These are phyloP conservation scores for Adansonia digitata DNA, from an alignment of 345 rosid species.

Conservation along the genomic window DNA sequence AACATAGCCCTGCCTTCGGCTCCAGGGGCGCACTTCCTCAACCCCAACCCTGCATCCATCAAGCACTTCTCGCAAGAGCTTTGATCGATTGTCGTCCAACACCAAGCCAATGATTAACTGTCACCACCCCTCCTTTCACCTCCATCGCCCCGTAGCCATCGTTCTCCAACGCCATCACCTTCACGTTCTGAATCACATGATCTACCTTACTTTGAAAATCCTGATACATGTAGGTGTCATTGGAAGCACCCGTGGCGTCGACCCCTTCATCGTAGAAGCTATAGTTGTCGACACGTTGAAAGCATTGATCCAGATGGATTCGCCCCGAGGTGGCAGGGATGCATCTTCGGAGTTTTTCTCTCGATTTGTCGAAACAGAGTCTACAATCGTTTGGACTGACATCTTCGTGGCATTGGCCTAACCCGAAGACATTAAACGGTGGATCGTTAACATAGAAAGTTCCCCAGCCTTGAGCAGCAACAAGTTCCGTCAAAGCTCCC, in stretches of 20 bases:
- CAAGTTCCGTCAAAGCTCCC: background rate
- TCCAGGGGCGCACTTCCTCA: conserved; percentile 28
- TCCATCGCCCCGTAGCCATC: conserved; percentile 23
- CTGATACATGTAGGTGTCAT: conserved; percentile 12
- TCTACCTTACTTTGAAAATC: conserved; percentile 10
- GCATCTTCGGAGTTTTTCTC: conserved; percentile 45
- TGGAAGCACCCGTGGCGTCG: conserved; percentile 5
- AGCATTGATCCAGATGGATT: conserved; percentile 57
- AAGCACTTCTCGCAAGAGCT: conserved; percentile 42
- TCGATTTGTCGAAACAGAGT: conserved; percentile 40
- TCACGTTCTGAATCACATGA: conserved; percentile 28
- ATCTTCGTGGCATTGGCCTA: conserved; percentile 45
- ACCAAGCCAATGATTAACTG: conserved; percentile 38
- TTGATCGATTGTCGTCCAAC: conserved; percentile 36
- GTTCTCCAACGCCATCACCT: conserved; percentile 19
- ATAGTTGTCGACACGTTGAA: conserved; percentile 47
- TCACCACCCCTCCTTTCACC: conserved; percentile 17
- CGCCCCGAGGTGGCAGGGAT: conserved; percentile 39
- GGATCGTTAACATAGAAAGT: background rate
- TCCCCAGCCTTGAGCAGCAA: background rate
- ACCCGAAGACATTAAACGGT: background rate
- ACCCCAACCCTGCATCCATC: conserved; percentile 23
- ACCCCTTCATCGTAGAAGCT: conserved; percentile 42
- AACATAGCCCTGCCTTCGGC: conserved; percentile 47
- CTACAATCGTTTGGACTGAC: conserved; percentile 46